Evolutionary conservation across 192 early-diverging fungal species (phyloP).

Genomic region (Backusella liffmaniae): DNA sequence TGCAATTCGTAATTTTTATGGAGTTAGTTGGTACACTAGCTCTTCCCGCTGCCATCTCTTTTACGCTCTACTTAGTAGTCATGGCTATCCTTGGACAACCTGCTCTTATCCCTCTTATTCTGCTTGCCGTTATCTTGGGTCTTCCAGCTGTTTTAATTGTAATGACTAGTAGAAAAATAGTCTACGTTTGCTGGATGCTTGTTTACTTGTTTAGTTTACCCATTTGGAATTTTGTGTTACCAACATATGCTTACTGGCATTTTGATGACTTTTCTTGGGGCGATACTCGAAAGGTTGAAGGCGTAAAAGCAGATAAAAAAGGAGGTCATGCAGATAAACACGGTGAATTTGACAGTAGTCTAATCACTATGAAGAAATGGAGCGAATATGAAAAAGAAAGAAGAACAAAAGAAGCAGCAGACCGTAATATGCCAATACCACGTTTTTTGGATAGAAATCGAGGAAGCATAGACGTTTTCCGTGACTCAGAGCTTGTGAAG

Average conservation of each 20-base stretch:
- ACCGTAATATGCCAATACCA: slow-evolving; percentile 18
- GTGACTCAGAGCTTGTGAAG: slow-evolving; percentile 4
- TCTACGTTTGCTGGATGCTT: slow-evolving; percentile 80
- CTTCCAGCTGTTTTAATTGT: slow-evolving; percentile 89
- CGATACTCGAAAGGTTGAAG: slow-evolving; percentile 69
- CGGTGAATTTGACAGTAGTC: slow-evolving; percentile 74
- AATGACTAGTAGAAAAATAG: slow-evolving; percentile 79
- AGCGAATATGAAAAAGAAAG: slow-evolving; percentile 53
- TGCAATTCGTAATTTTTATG: slow-evolving; percentile 97
- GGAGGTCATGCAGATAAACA: slow-evolving; percentile 61
- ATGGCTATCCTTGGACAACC: slow-evolving; percentile 64
- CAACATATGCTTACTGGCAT: slow-evolving; percentile 82
- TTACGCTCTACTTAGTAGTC: slow-evolving; percentile 81
- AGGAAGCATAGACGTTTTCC: slow-evolving; percentile 23
- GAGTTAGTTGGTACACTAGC: slow-evolving; percentile 90
- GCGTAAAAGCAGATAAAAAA: slow-evolving; percentile 39
- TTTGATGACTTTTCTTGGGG: slow-evolving; percentile 91
- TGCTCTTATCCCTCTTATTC: slow-evolving; percentile 61
- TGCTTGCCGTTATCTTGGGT: slow-evolving; percentile 81
- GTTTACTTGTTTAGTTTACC: slow-evolving; percentile 57
- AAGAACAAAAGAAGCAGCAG: neutral
- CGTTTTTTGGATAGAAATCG: slow-evolving; percentile 22
- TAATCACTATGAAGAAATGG: slow-evolving; percentile 78
- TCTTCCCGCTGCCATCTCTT: slow-evolving; percentile 86
- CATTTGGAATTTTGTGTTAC: slow-evolving; percentile 80